phyloP scores from a whole-genome alignment of 2,329 filamentous ascomycete genomes.

The Diplocarpon mali region DNA sequence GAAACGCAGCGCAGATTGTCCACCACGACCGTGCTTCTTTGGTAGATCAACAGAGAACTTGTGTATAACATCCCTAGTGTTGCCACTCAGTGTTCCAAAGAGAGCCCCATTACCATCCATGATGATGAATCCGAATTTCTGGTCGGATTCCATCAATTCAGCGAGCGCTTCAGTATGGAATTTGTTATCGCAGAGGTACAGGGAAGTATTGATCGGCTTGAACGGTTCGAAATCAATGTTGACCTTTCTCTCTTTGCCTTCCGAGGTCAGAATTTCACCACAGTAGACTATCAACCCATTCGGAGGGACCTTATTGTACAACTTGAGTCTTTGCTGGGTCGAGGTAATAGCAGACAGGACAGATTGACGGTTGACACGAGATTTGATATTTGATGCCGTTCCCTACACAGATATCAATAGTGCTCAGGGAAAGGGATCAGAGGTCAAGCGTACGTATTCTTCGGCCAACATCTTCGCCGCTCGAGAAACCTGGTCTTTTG shows the following conservation, averaged over 20 bases:
- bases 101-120: constrained; percentile 99
- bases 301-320: constrained; percentile 97
- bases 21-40: constrained; percentile 99
- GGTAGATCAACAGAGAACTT: constrained; percentile 98
- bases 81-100: constrained; percentile 93
- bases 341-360: constrained; percentile 97
- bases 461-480: constrained; percentile 99
- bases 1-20: constrained; percentile 98
- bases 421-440: constrained; percentile 1
- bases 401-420: constrained; percentile 43
- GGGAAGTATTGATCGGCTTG: constrained; percentile 99
- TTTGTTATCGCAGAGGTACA: constrained; percentile 99
- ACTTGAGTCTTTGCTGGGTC: constrained; percentile 95
- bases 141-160: constrained; percentile 94
- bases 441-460: constrained; percentile 71
- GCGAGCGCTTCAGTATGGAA: constrained; percentile 97
- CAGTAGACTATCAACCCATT: constrained; percentile 98
- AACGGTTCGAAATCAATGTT: constrained; percentile 99
- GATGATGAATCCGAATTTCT: constrained; percentile 99
- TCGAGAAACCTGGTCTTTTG: constrained; percentile 95
- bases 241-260: constrained; percentile 98
- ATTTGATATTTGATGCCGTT: constrained; percentile 99
- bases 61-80: constrained; percentile 92
- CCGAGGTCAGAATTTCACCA: constrained; percentile 97
- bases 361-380: constrained; percentile 95